Base-by-base conservation (phyloP, 257 asterid genomes). In the Nicotiana attenuata region DNA sequence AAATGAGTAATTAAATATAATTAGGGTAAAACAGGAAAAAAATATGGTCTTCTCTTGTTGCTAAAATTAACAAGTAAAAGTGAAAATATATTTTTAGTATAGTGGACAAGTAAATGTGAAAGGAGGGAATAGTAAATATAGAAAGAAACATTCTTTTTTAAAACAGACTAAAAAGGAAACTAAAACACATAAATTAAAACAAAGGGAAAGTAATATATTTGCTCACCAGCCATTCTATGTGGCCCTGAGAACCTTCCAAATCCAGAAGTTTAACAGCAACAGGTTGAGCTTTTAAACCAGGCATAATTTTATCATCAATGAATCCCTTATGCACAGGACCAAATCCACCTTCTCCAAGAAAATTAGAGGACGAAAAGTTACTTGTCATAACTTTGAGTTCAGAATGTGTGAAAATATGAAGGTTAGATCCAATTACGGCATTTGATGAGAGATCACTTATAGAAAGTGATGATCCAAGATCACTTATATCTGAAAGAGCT, bases 241-340 rank as follows among this genome's bases (percentile, higher is more conserved):
- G 86, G 11, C 86, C 86, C 24, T 83, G 86, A 19, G 53, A 8
- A 24, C 86, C 86, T 64, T 67, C 86, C 81, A 83, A 83, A 15
- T 83, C 80, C 29, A 83, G 33, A 20, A 68, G 45, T 67, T 83
- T 83, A n/a, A 83, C 86, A 3, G 86, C 86, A 13, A 83, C 86
- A 13, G 77, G 83, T 57, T 78, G 83, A 41, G 86, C 83, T 31
- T 56, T 26, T 65, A 83, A 83, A 29, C 81, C 86, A 20, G 64
- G 57, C 47, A 68, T 60, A 31, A 20, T 29, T 69, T 78, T 78
- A 53, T 83, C 86, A 83, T 78, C 81, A n/a, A 83, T 41, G 41
- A 83, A 83, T 24, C 86, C 86, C 19, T 83, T 83, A n/a, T 59
- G 66, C 10, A 83, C 86, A 45, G 86, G 86, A 7, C 86, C 86